Evolutionary conservation across 768 basidiomycete species (phyloP).

Genomic region (Trametes elegans): DNA sequence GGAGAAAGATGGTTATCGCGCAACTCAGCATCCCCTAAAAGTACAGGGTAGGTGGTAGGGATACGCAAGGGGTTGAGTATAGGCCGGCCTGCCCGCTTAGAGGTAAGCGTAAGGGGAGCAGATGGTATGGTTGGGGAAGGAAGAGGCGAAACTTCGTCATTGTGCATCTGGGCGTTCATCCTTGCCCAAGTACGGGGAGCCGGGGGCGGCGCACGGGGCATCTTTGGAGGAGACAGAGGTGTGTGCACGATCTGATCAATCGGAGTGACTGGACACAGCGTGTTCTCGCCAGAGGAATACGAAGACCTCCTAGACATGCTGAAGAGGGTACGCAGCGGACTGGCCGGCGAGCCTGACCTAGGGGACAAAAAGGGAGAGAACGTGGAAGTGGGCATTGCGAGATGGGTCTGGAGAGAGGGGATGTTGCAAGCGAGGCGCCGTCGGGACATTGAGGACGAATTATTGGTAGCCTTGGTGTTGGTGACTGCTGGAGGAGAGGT

Average conservation of each 20-base stretch:
- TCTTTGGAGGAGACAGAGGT: constrained; percentile 9
- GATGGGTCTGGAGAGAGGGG: constrained; percentile 7
- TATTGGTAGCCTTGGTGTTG: background rate
- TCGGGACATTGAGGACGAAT: constrained; percentile 12
- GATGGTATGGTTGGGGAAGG: background rate
- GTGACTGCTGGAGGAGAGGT: background rate
- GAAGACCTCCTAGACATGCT: background rate
- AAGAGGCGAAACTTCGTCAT: background rate
- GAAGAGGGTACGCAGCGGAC: background rate
- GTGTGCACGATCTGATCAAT: constrained; percentile 17
- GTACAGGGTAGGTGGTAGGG: background rate
- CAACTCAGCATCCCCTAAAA: background rate
- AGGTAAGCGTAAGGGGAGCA: constrained; percentile 5
- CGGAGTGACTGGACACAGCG: constrained; percentile 7
- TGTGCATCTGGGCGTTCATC: constrained; percentile 6
- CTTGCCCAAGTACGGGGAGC: constrained; percentile 11
- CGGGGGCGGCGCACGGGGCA: constrained; percentile 8
- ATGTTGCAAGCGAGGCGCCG: constrained; percentile 15
- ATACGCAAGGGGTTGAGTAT: constrained; percentile 4
- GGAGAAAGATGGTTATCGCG: background rate
- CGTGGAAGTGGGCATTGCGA: constrained; percentile 1
- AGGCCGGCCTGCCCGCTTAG: background rate
- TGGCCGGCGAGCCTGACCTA: background rate
- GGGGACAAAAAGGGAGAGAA: background rate
- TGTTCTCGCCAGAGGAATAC: background rate